Evolutionary conservation across 176 grass and related monocot genomes (phyloP).

Genomic region (Zea mays): DNA sequence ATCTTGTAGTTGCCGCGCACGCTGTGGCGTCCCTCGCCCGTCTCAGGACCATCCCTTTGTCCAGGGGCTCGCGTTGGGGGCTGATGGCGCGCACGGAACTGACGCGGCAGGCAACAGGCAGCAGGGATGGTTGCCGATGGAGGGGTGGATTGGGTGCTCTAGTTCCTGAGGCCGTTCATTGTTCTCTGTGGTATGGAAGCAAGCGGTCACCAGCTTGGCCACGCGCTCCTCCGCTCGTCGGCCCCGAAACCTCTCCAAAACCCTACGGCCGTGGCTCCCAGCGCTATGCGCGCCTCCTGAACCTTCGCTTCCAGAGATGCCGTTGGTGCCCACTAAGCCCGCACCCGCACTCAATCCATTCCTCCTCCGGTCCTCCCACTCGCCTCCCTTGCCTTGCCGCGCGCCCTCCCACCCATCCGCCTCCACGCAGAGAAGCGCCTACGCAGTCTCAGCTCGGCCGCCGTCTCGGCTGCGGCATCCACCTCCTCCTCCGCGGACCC

Average conservation of each 20-base stretch:
- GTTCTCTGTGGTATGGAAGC: too few relatives aligned
- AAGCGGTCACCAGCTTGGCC: slow-evolving; percentile 35
- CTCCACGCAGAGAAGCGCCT: not conserved
- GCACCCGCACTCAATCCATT: slow-evolving; percentile 30
- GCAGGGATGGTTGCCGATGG: too few relatives aligned
- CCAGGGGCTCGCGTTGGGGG: too few relatives aligned
- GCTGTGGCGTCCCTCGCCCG: too few relatives aligned
- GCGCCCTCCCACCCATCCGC: slow-evolving; percentile 5
- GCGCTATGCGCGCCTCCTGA: slow-evolving; percentile 42
- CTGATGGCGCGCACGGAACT: too few relatives aligned
- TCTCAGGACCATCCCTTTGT: too few relatives aligned
- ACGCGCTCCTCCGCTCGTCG: slow-evolving; percentile 2
- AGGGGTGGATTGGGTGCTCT: too few relatives aligned
- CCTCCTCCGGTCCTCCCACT: slow-evolving; percentile 38
- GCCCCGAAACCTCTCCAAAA: slow-evolving; percentile 55
- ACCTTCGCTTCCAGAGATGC: slow-evolving; percentile 47
- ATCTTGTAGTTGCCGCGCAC: too few relatives aligned
- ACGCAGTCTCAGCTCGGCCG: slow-evolving; percentile 31
- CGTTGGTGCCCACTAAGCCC: slow-evolving; percentile 26
- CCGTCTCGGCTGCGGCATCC: not conserved
- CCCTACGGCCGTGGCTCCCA: slow-evolving; percentile 28
- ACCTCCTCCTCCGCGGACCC: slow-evolving; percentile 35
- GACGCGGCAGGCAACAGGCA: too few relatives aligned
- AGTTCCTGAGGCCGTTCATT: too few relatives aligned
- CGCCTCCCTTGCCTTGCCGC: slow-evolving; percentile 11